Conservation (phyloP, 306 rosid species). For the Cicer cuneatum region DNA sequence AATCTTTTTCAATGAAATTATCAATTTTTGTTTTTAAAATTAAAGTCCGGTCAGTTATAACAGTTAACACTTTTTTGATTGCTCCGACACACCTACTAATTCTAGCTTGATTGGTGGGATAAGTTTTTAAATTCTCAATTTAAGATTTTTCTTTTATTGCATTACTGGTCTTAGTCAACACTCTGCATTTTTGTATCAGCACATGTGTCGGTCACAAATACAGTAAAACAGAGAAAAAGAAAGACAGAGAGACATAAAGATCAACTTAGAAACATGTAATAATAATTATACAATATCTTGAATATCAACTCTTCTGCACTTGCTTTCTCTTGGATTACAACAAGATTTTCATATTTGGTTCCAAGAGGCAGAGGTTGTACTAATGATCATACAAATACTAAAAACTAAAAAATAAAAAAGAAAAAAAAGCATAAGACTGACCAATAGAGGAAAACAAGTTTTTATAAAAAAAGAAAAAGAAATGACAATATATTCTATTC, state of each 20-base stretch:
- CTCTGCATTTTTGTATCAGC: constrained; percentile 27
- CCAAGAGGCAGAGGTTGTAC: constrained; percentile 82
- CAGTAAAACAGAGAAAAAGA: background rate
- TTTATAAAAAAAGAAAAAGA: constrained; percentile 36
- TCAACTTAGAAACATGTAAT: constrained; percentile 16
- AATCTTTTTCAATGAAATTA: background rate
- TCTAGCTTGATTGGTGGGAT: constrained; percentile 48
- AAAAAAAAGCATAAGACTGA: too few species aligned
- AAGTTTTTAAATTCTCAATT: constrained; percentile 3
- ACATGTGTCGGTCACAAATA: constrained; percentile 44
- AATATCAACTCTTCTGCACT: constrained; percentile 86
- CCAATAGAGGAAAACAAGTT: too few species aligned
- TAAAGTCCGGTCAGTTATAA: constrained; percentile 30
- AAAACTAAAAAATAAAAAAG: background rate
- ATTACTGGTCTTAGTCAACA: constrained; percentile 45
- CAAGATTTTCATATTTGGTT: constrained; percentile 57
- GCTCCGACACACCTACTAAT: constrained; percentile 27
- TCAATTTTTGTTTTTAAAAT: background rate
- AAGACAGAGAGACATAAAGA: background rate
- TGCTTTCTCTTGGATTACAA: constrained; percentile 51
- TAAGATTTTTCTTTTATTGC: constrained; percentile 38
- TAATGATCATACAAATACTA: constrained; percentile 32
- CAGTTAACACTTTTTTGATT: constrained; percentile 52
- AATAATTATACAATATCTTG: constrained; percentile 49
- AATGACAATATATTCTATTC: constrained; percentile 33